Evolutionary conservation across 306 rosid genomes (phyloP), one percentile per base, ranked within the genome.

Genomic region (Boehmeria nivea): DNA sequence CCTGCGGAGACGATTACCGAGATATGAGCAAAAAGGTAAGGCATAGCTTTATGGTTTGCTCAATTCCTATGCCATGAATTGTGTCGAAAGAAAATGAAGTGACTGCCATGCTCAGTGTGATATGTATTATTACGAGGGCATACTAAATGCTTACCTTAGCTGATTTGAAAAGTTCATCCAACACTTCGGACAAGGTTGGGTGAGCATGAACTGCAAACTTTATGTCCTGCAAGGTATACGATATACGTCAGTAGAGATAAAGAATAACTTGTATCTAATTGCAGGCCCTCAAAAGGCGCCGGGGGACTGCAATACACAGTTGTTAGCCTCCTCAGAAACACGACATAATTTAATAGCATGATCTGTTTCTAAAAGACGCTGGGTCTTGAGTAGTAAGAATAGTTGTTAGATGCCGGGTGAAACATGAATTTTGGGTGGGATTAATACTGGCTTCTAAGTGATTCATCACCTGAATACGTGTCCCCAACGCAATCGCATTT

Each of bases 151-250:
- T 82, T 49, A 84, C 98, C 95, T 87, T 91, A 27, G 96, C 98
- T 58, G 94, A 86, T 71, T 87, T 91, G 65, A 87, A 91, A 51
- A 87, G 77, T 64, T 91, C 98, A 42, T 91, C 98, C 67, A 91
- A 78, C 78, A 91, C 96, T 80, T 90, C 94, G 5, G 98, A 91
- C 74, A 91, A 72, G 47, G 98, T 91, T 64, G 98, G 96, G 73
- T 87, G 98, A 7, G 98, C 98, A 61, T 87, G 98, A 74, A 87
- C 94, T 3, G 98, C 85, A 36, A 74, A 57, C 76, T 91, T 87
- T 25, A 91, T 61, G 63, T 91, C 94, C 96, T 87, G 93, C 68
- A 74, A 42, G 37, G 61, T 22, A 28, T 61, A 69, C 59, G 18
- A 63, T 54, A 39, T 36, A 48, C 14, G 15, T 54, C 54, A 31